Percentiles rank a stretch among this genome's conserved stretches.
Conservation (phyloP, 495 filamentous ascomycete genomes). For the Beverwykella pulmonaria region DNA sequence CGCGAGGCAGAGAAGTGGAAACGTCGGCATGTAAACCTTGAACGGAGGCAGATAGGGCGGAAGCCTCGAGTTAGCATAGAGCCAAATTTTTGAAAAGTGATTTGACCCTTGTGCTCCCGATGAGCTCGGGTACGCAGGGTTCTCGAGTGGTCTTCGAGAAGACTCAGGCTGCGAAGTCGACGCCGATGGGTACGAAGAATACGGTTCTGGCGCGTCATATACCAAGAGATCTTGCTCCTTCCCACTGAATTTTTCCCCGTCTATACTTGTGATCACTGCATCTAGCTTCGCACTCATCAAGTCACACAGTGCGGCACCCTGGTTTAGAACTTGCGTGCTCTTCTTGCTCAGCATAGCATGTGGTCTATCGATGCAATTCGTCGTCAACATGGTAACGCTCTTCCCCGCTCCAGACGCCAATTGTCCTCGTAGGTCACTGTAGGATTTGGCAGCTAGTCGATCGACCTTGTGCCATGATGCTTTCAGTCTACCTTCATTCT, state of each 20-base stretch:
- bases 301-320: slow-evolving; percentile 56
- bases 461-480: slow-evolving; percentile 22
- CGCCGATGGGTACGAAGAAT: slow-evolving; percentile 1
- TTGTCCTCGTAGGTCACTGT: slow-evolving; percentile 2
- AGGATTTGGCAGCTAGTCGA: slow-evolving; percentile 15
- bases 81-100: slow-evolving; percentile 75
- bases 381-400: slow-evolving; percentile 19
- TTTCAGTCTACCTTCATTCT: slow-evolving; percentile 22
- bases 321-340: slow-evolving; percentile 37
- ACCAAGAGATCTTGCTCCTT: slow-evolving; percentile 63
- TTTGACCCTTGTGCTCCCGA: slow-evolving; percentile 48
- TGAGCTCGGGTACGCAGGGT: slow-evolving; percentile 15
- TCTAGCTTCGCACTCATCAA: slow-evolving; percentile 56
- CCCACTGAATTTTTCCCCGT: slow-evolving; percentile 64
- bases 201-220: slow-evolving; percentile 42
- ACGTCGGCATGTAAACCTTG: slow-evolving; percentile 70
- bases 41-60: slow-evolving; percentile 66
- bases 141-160: not conserved
- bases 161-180: slow-evolving; percentile 12
- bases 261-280: slow-evolving; percentile 49
- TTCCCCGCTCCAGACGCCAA: slow-evolving; percentile 26
- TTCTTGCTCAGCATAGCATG: slow-evolving; percentile 14
- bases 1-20: slow-evolving; percentile 71
- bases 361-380: slow-evolving; percentile 15
- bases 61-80: slow-evolving; percentile 78